phyloP scores from a whole-genome alignment of 129 eudicot genomes.

The Chrysanthemum seticuspe region DNA sequence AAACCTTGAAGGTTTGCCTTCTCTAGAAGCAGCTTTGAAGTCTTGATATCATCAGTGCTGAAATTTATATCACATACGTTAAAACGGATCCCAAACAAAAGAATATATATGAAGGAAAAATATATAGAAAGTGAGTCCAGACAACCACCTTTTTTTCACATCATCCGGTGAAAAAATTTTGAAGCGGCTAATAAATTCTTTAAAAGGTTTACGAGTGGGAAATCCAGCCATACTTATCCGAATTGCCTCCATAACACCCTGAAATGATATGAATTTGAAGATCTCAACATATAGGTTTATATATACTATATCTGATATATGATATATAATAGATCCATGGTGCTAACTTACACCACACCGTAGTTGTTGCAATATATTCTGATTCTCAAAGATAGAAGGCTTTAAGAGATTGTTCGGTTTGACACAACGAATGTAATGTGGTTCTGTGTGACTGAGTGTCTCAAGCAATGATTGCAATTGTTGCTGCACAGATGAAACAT shows the following conservation, averaged over 20 bases:
- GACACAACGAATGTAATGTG: conserved; percentile 92
- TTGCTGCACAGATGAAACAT: conserved; percentile 42
- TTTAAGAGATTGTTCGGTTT: conserved; percentile 89
- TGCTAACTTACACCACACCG: conserved; percentile 86
- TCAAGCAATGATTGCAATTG: conserved; percentile 83
- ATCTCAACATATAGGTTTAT: conserved; percentile 1
- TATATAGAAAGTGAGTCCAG: background rate
- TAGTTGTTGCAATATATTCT: conserved; percentile 81
- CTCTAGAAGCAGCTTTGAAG: conserved; percentile 56
- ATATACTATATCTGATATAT: background rate
- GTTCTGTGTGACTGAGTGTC: conserved; percentile 90
- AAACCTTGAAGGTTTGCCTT: conserved; percentile 66
- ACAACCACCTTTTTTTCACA: conserved; percentile 53
- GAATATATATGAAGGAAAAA: background rate
- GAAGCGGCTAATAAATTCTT: conserved; percentile 70
- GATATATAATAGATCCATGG: conserved; percentile 14
- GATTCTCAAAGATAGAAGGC: conserved; percentile 83
- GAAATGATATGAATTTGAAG: conserved; percentile 15
- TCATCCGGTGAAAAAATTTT: conserved; percentile 68
- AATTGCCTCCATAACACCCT: conserved; percentile 99
- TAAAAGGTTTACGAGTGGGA: conserved; percentile 84
- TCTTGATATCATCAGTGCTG: conserved; percentile 58
- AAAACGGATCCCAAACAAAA: conserved; percentile 14
- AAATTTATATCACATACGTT: conserved; percentile 9
- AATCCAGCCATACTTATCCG: conserved; percentile 95